Conservation (phyloP, 2,329 filamentous ascomycete genomes). For the Talaromyces pinophilus region DNA sequence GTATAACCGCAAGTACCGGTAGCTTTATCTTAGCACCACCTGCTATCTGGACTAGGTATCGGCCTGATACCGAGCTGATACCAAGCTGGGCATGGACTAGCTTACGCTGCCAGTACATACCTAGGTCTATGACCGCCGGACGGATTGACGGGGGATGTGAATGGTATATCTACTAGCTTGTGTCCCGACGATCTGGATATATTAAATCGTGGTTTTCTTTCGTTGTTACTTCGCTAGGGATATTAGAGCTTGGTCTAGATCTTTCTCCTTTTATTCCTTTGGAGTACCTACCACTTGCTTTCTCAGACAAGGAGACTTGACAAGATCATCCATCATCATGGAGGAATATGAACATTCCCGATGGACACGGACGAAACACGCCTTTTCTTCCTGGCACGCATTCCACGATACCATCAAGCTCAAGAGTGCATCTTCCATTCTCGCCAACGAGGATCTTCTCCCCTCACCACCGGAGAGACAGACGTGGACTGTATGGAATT, state of each 20-base stretch:
- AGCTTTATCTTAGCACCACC: not conserved
- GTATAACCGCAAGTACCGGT: not conserved
- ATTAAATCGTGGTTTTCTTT: not conserved
- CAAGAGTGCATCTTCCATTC: slow-evolving; percentile 27
- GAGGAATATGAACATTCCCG: slow-evolving; percentile 15
- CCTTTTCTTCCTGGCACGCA: slow-evolving; percentile 24
- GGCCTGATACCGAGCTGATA: not conserved
- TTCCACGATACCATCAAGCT: slow-evolving; percentile 25
- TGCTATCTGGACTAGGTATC: not conserved
- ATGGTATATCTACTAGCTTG: not conserved
- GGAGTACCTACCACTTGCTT: no score
- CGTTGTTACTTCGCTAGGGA: not conserved
- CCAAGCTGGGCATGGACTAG: not conserved
- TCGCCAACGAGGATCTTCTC: slow-evolving; percentile 29
- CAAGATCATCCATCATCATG: not conserved
- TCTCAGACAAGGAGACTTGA: not conserved
- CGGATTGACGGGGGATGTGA: not conserved
- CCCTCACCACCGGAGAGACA: slow-evolving; percentile 27
- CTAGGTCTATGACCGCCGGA: not conserved
- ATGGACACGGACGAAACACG: slow-evolving; percentile 21
- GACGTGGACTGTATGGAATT: slow-evolving; percentile 29
- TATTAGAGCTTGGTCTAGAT: not conserved
- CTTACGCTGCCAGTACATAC: not conserved
- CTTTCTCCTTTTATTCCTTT: not conserved
- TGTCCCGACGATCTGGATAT: not conserved